These are phyloP conservation scores for Linnemannia elongata DNA, from an alignment of 192 early-diverging fungal genomes.

Conservation along the genomic window DNA sequence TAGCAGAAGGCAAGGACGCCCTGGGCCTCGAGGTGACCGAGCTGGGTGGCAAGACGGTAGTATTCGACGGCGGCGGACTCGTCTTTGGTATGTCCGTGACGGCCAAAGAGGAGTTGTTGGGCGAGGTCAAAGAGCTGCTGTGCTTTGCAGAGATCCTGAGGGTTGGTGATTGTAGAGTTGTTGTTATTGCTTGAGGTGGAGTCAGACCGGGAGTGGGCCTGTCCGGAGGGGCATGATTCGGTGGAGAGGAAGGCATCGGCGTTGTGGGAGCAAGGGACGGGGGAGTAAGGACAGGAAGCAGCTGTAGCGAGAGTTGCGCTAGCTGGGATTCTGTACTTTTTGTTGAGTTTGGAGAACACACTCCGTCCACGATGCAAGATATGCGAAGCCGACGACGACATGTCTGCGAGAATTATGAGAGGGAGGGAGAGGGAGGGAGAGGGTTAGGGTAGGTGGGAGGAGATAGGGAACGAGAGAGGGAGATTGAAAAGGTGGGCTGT, in stretches of 20 bases:
- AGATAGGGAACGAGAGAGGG: not conserved
- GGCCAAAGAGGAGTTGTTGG: slow-evolving; percentile 67
- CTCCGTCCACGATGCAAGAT: slow-evolving; percentile 50
- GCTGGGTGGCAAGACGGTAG: slow-evolving; percentile 67
- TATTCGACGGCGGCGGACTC: slow-evolving; percentile 66
- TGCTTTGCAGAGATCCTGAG: slow-evolving; percentile 28
- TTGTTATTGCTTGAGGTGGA: not conserved
- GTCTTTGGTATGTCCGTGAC: slow-evolving; percentile 56
- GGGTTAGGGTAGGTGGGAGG: no score
- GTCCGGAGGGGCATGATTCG: not conserved
- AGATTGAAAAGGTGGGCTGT: not conserved
- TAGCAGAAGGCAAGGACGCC: slow-evolving; percentile 76
- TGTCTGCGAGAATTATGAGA: not conserved
- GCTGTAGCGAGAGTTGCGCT: slow-evolving; percentile 12
- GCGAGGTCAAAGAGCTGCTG: slow-evolving; percentile 43
- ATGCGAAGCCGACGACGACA: slow-evolving; percentile 47
- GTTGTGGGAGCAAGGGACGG: slow-evolving; percentile 22
- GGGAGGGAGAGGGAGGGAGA: slow-evolving; percentile 26
- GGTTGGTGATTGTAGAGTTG: not conserved
- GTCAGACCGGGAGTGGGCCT: not conserved
- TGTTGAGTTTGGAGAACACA: slow-evolving; percentile 57
- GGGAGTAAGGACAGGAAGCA: slow-evolving; percentile 32
- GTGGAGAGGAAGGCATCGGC: slow-evolving; percentile 24
- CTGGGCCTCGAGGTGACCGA: slow-evolving; percentile 63
- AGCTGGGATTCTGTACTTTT: slow-evolving; percentile 38